Percentiles rank a stretch among this genome's conserved stretches.
phyloP scores from a whole-genome alignment of 768 basidiomycete species.

The Termitomyces sp. region DNA sequence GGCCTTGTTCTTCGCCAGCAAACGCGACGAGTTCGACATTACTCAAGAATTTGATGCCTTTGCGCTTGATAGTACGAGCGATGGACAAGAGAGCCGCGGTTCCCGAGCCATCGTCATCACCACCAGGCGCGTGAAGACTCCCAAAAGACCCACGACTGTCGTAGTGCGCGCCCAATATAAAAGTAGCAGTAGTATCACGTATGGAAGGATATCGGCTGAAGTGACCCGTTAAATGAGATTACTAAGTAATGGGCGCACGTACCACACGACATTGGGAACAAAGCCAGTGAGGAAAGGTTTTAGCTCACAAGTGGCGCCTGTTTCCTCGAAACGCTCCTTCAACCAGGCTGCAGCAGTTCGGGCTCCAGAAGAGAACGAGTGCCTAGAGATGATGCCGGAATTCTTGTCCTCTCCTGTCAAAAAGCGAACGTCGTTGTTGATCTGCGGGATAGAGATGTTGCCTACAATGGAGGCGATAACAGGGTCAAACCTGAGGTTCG shows the following conservation, averaged over 20 bases:
- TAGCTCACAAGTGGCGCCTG: constrained; percentile 73
- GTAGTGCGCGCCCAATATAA: constrained; percentile 85
- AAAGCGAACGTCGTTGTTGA: constrained; percentile 71
- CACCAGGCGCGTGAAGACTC: constrained; percentile 57
- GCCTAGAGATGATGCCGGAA: constrained; percentile 74
- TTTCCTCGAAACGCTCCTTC: constrained; percentile 65
- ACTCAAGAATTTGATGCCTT: constrained; percentile 65
- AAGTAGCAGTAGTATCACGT: constrained; percentile 56
- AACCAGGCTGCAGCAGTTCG: constrained; percentile 70
- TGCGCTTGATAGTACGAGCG: constrained; percentile 67
- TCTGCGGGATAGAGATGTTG: constrained; percentile 61
- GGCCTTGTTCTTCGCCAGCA: constrained; percentile 90
- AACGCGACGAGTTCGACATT: constrained; percentile 82
- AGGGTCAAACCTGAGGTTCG: constrained; percentile 63
- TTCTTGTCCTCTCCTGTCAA: constrained; percentile 81
- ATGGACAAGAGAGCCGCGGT: constrained; percentile 76
- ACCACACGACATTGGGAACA: constrained; percentile 89
- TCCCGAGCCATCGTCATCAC: constrained; percentile 52
- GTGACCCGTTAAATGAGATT: not conserved
- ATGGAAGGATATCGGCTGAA: constrained; percentile 55
- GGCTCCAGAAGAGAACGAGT: constrained; percentile 74
- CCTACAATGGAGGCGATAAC: constrained; percentile 64
- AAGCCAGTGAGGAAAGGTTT: constrained; percentile 67
- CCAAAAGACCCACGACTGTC: constrained; percentile 92
- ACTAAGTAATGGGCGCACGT: constrained; percentile 18